Conservation (phyloP, 805 yeast genomes). For the Yarrowia sp. region DNA sequence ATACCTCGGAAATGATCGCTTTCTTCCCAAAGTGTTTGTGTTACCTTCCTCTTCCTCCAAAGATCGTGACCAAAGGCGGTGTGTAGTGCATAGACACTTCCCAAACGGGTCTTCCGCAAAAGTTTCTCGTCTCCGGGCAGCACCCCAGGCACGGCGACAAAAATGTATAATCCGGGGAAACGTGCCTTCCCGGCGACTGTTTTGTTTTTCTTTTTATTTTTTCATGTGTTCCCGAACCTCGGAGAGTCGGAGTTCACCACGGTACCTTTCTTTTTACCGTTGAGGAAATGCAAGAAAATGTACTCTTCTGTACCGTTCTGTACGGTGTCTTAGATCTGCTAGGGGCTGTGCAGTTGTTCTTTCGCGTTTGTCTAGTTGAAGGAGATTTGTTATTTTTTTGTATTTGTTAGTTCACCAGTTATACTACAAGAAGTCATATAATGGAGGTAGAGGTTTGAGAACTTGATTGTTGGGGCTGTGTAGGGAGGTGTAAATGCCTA, state of each 20-base stretch:
- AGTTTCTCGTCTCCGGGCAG: slow-evolving; percentile 10
- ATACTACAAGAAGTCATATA: too few species aligned
- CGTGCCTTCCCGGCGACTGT: not conserved
- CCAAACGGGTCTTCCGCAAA: slow-evolving; percentile 23
- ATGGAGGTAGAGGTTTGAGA: too few species aligned
- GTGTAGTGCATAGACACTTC: slow-evolving; percentile 29
- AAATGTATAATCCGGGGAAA: slow-evolving; percentile 4
- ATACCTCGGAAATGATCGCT: not conserved
- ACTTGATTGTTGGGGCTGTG: too few species aligned
- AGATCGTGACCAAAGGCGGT: not conserved
- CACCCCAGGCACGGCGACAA: too few species aligned
- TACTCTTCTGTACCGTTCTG: not conserved
- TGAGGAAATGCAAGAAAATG: not conserved
- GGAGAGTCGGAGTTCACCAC: not conserved
- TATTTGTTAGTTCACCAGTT: too few species aligned
- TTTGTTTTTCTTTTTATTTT: not conserved
- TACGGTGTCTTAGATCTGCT: not conserved
- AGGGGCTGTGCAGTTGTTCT: too few species aligned
- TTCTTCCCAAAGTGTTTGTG: not conserved
- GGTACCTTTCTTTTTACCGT: not conserved
- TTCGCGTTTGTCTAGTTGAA: too few species aligned
- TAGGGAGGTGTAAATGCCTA: too few species aligned
- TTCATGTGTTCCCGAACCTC: not conserved
- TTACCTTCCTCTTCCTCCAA: not conserved
- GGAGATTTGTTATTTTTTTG: too few species aligned